phyloP scores from a whole-genome alignment of 2,329 filamentous ascomycete genomes.

The Colletotrichum noveboracense region DNA sequence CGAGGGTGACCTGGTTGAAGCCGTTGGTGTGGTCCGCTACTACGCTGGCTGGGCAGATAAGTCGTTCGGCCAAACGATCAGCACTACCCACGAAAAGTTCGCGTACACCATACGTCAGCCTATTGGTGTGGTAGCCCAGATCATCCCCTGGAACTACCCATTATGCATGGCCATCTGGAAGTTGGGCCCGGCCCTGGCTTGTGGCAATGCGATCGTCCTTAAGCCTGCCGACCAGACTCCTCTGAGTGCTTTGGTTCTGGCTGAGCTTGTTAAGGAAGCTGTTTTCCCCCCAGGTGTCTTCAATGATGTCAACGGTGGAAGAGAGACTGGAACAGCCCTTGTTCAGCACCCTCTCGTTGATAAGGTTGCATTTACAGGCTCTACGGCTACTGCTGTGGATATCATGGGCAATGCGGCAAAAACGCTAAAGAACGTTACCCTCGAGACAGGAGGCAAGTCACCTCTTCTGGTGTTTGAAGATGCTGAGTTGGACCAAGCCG shows the following conservation, averaged over 20 bases:
- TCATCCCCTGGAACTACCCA: neutral
- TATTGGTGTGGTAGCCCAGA: conserved; percentile 64
- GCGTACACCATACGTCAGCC: conserved; percentile 78
- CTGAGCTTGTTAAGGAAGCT: conserved; percentile 74
- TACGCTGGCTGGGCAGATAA: conserved; percentile 84
- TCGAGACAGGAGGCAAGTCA: conserved; percentile 72
- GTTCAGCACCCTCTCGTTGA: conserved; percentile 72
- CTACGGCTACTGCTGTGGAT: conserved; percentile 71
- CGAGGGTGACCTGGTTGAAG: conserved; percentile 64
- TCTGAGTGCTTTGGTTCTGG: conserved; percentile 40
- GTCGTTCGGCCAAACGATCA: conserved; percentile 77
- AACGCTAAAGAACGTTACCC: conserved; percentile 69
- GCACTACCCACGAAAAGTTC: conserved; percentile 71
- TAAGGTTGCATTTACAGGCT: conserved; percentile 82
- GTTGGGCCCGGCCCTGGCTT: conserved; percentile 40
- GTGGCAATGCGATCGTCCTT: neutral
- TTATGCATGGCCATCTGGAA: neutral
- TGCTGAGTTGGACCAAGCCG: conserved; percentile 70
- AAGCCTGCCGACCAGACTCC: neutral
- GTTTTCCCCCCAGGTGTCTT: conserved; percentile 81
- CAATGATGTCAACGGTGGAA: conserved; percentile 77
- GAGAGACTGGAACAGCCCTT: conserved; percentile 70
- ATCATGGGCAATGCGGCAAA: conserved; percentile 77
- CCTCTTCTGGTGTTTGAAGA: conserved; percentile 69
- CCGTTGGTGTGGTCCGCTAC: conserved; percentile 63